Evolutionary conservation across 108 stramenopile genomes (phyloP).

Genomic region (Nannochloropsis oceanica): DNA sequence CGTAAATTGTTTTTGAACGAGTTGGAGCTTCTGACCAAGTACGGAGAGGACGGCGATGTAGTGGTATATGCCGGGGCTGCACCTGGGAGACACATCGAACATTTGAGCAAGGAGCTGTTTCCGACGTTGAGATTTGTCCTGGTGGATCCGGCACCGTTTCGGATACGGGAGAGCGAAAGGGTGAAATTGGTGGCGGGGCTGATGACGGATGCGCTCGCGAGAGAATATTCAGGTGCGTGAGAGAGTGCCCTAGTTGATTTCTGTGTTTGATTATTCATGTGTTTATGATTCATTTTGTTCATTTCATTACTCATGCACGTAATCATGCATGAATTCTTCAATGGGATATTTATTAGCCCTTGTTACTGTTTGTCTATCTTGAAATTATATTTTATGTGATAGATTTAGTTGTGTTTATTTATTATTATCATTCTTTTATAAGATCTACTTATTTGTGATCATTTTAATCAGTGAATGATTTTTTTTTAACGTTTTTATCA

Average conservation of each 20-base stretch:
- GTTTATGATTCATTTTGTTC: no score
- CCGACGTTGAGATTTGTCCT: neutral
- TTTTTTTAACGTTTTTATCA: no score
- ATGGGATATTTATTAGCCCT: no score
- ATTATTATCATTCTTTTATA: no score
- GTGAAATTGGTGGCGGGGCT: neutral
- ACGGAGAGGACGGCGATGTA: neutral
- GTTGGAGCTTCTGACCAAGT: slow-evolving; percentile 1
- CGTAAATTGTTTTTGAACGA: slow-evolving; percentile 2
- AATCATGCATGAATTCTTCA: no score
- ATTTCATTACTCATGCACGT: no score
- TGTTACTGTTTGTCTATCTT: no score
- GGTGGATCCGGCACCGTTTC: neutral
- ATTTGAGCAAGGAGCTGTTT: neutral
- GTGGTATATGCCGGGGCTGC: slow-evolving; percentile 10
- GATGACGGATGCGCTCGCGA: neutral
- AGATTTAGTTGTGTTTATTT: no score
- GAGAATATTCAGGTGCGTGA: neutral
- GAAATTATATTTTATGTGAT: no score
- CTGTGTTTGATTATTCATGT: no score
- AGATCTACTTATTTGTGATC: no score
- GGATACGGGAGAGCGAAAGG: neutral
- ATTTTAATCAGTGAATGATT: no score
- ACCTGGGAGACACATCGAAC: slow-evolving; percentile 1
- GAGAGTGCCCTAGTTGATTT: neutral